These are phyloP conservation scores for Aulographum hederae DNA, from an alignment of 2,329 filamentous ascomycete species.

Conservation along the genomic window DNA sequence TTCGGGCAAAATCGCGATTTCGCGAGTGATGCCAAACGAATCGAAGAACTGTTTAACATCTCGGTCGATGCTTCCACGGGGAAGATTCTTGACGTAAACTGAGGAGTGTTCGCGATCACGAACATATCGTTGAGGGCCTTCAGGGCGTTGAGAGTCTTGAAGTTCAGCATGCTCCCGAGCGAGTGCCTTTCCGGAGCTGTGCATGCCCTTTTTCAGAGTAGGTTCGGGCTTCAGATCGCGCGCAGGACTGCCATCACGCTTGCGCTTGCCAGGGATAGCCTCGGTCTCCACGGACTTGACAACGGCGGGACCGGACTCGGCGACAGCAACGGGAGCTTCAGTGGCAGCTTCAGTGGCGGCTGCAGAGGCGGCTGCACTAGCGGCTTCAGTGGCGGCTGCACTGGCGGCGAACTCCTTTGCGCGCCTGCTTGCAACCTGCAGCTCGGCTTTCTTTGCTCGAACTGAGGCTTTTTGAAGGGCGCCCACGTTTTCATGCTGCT, in stretches of 20 bases:
- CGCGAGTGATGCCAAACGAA: slow-evolving; percentile 60
- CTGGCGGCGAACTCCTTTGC: slow-evolving; percentile 39
- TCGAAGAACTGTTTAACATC: slow-evolving; percentile 79
- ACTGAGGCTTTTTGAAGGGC: slow-evolving; percentile 58
- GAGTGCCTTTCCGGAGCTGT: slow-evolving; percentile 5
- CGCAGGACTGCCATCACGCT: slow-evolving; percentile 40
- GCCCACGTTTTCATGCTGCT: slow-evolving; percentile 70
- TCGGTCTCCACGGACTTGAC: too few species aligned
- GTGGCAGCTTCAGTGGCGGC: slow-evolving; percentile 12
- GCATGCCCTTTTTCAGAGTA: slow-evolving; percentile 33
- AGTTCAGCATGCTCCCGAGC: too few species aligned
- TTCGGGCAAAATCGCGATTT: slow-evolving; percentile 49
- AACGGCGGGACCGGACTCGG: slow-evolving; percentile 4
- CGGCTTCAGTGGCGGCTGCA: slow-evolving; percentile 41
- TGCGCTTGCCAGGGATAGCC: slow-evolving; percentile 56
- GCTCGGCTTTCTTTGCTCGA: slow-evolving; percentile 50
- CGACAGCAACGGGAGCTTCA: slow-evolving; percentile 8
- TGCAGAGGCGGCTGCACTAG: slow-evolving; percentile 16
- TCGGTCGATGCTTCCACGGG: slow-evolving; percentile 47
- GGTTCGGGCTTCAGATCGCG: slow-evolving; percentile 48
- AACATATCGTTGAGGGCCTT: slow-evolving; percentile 30
- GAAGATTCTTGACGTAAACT: slow-evolving; percentile 63
- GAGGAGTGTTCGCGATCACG: slow-evolving; percentile 84
- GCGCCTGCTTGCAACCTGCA: slow-evolving; percentile 43
- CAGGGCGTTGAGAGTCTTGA: slow-evolving; percentile 9